phyloP scores from a whole-genome alignment of 2,329 filamentous ascomycete genomes.

The Davidsoniella virescens region DNA sequence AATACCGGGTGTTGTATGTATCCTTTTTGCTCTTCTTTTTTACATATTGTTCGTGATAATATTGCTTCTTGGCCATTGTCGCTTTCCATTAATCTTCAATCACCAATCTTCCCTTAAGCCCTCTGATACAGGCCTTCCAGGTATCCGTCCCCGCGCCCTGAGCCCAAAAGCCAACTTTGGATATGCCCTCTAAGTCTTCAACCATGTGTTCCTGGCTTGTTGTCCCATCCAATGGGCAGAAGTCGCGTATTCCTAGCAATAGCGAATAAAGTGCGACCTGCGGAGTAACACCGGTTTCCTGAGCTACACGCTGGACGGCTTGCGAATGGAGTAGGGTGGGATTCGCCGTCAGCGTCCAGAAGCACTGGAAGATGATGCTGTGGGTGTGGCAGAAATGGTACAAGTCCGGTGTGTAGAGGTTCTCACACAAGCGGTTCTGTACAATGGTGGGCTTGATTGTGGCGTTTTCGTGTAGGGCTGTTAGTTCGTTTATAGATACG shows the following conservation, averaged over 20 bases:
- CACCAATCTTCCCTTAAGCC: conserved; percentile 26
- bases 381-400: conserved; percentile 32
- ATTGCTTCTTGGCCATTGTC: too few species aligned
- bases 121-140: conserved; percentile 32
- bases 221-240: conserved; percentile 31
- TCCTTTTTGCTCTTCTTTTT: too few species aligned
- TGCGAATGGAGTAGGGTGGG: conserved; percentile 21
- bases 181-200: conserved; percentile 29
- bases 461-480: conserved; percentile 31
- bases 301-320: conserved; percentile 27
- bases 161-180: conserved; percentile 27
- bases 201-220: conserved; percentile 30
- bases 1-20: too few species aligned
- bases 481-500: conserved; percentile 40
- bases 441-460: conserved; percentile 38
- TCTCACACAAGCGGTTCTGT: conserved; percentile 39
- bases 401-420: conserved; percentile 24
- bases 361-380: conserved; percentile 33
- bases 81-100: neutral
- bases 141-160: conserved; percentile 25
- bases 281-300: conserved; percentile 30
- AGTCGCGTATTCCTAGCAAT: conserved; percentile 29
- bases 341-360: conserved; percentile 38
- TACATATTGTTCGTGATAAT: too few species aligned
- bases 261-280: conserved; percentile 32